Evolutionary conservation across 2,329 filamentous ascomycete species (phyloP).

Genomic region (Nigrospora sphaerica): DNA sequence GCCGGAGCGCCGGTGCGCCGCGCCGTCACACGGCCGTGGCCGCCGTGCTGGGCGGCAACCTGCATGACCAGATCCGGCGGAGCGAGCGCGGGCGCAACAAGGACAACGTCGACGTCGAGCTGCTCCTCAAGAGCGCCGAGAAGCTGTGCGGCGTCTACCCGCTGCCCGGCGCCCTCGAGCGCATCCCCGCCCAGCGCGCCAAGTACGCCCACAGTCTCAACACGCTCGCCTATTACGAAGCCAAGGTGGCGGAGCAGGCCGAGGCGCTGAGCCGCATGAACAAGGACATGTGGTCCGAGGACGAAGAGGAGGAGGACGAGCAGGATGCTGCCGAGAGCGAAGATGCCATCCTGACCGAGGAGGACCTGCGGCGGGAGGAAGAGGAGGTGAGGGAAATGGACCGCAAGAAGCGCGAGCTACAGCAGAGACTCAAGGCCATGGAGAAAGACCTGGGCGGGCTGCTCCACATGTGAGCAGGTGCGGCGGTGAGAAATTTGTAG

Average conservation of each 20-base stretch:
- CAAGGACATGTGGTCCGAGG: conserved; percentile 49
- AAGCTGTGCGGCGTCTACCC: conserved; percentile 86
- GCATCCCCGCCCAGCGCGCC: conserved; percentile 64
- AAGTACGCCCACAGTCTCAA: conserved; percentile 64
- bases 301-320: conserved; percentile 38
- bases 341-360: conserved; percentile 51
- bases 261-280: conserved; percentile 69
- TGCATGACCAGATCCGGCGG: conserved; percentile 71
- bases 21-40: conserved; percentile 78
- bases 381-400: conserved; percentile 55
- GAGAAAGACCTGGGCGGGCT: conserved; percentile 49
- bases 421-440: conserved; percentile 44
- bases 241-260: conserved; percentile 68
- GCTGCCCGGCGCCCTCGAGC: conserved; percentile 68
- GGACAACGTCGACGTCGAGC: conserved; percentile 78
- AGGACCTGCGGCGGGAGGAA: conserved; percentile 62
- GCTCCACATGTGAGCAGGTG: conserved; percentile 39
- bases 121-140: conserved; percentile 79
- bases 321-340: conserved; percentile 26
- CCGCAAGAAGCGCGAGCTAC: conserved; percentile 47
- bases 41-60: conserved; percentile 77
- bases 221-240: conserved; percentile 76
- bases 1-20: conserved; percentile 40
- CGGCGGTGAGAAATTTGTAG: background rate
- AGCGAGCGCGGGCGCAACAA: conserved; percentile 44